Conservation (phyloP, 140 eudicot species). For the Erigeron philadelphicus region DNA sequence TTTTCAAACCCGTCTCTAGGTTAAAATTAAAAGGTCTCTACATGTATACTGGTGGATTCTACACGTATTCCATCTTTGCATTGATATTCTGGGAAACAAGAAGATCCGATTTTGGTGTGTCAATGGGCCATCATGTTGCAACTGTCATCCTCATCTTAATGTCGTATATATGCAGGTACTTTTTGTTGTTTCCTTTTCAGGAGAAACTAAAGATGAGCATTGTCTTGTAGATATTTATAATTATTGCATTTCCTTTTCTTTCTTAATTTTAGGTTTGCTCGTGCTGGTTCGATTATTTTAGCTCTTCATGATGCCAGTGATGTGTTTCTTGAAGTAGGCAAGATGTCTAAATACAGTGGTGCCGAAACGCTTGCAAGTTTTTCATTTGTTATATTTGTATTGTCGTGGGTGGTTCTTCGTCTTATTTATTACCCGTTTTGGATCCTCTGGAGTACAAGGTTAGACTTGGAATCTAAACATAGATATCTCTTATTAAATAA, state of each 20-base stretch:
- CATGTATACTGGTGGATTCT: slow-evolving; percentile 91
- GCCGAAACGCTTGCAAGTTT: slow-evolving; percentile 86
- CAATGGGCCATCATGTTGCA: slow-evolving; percentile 96
- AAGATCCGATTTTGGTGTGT: slow-evolving; percentile 94
- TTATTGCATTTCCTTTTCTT: neutral
- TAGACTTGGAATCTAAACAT: neutral
- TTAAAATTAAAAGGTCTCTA: slow-evolving; percentile 80
- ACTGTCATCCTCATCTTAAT: slow-evolving; percentile 67
- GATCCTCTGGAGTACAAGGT: slow-evolving; percentile 99
- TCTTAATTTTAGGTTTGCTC: slow-evolving; percentile 67
- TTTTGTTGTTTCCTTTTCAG: neutral
- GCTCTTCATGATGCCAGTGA: slow-evolving; percentile 99
- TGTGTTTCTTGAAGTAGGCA: slow-evolving; percentile 90
- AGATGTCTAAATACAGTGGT: slow-evolving; percentile 92
- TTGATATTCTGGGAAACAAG: slow-evolving; percentile 97
- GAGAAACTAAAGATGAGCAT: neutral
- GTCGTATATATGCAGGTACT: slow-evolving; percentile 78
- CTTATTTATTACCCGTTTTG: slow-evolving; percentile 89
- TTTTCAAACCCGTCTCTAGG: slow-evolving; percentile 40
- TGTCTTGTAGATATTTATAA: neutral
- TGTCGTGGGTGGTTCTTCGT: slow-evolving; percentile 90
- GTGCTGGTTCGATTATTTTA: slow-evolving; percentile 85
- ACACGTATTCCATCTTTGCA: slow-evolving; percentile 90
- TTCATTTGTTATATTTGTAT: slow-evolving; percentile 75
- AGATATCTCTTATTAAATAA: neutral